Conservation (phyloP, 305 asterid species). For the Fraxinus sp. region DNA sequence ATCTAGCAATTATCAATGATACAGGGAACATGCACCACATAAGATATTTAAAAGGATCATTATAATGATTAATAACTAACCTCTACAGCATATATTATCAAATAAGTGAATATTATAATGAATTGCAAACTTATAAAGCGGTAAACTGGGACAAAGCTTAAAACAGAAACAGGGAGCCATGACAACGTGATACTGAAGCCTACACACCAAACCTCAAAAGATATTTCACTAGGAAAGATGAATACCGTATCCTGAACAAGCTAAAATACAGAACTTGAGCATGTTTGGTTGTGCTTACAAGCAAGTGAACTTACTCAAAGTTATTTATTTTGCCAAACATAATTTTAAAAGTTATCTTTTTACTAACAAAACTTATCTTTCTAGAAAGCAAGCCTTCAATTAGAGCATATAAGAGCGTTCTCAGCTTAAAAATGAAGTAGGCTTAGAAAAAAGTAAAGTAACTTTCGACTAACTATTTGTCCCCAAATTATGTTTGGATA, state of each 20-base stretch:
- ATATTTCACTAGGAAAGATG: slow-evolving; percentile 75
- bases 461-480: not conserved
- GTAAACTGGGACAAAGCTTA: not conserved
- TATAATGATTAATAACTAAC: not conserved
- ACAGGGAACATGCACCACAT: not conserved
- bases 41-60: slow-evolving; percentile 9
- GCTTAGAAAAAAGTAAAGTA: not conserved
- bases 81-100: not conserved
- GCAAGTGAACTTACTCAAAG: not conserved
- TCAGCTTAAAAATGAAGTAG: not conserved
- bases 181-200: not conserved
- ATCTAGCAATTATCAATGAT: not conserved
- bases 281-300: not conserved
- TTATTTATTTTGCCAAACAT: not conserved
- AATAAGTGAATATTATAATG: slow-evolving; percentile 7
- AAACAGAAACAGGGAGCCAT: not conserved
- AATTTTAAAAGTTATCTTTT: not conserved
- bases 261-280: slow-evolving; percentile 8
- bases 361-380: not conserved
- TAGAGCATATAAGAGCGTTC: not conserved
- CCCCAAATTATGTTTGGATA: not conserved
- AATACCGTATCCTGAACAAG: slow-evolving; percentile 39
- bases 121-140: not conserved
- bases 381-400: not conserved
- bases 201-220: slow-evolving; percentile 36